Evolutionary conservation across 1,139 yeast genomes (phyloP).

Genomic region (Sugiyamaella neomexicana): DNA sequence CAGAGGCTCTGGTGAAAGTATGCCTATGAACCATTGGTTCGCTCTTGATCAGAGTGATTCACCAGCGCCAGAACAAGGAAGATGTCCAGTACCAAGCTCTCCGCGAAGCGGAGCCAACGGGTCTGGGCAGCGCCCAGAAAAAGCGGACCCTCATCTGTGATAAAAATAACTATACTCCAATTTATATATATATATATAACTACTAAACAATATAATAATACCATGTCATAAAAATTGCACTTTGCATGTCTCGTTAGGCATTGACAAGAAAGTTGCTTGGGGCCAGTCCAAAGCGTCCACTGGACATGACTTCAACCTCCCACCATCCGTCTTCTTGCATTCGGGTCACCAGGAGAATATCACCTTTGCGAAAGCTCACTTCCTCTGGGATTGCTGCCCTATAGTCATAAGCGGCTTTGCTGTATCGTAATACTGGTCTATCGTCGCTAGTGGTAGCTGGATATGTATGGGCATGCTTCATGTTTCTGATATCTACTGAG

Average conservation of each 20-base stretch:
- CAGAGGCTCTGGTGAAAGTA: too few species aligned
- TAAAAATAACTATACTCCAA: not conserved
- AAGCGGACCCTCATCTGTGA: too few species aligned
- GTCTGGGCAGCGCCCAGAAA: too few species aligned
- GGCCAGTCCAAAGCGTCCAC: slow-evolving; percentile 64
- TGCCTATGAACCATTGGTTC: too few species aligned
- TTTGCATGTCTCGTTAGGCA: slow-evolving; percentile 6
- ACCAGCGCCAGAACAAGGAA: too few species aligned
- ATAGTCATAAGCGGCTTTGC: slow-evolving; percentile 70
- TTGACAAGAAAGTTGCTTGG: slow-evolving; percentile 64
- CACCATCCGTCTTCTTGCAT: slow-evolving; percentile 92
- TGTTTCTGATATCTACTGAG: slow-evolving; percentile 24
- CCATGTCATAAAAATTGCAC: slow-evolving; percentile 1
- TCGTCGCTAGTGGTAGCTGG: slow-evolving; percentile 48
- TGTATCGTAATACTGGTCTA: slow-evolving; percentile 56
- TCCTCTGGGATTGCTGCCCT: slow-evolving; percentile 81
- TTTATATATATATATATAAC: not conserved
- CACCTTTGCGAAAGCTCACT: slow-evolving; percentile 69
- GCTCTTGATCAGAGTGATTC: too few species aligned
- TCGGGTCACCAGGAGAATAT: slow-evolving; percentile 65
- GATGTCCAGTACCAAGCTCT: too few species aligned
- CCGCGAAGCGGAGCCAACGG: too few species aligned
- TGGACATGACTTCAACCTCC: slow-evolving; percentile 68
- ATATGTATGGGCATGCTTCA: slow-evolving; percentile 30
- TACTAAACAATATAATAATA: not conserved